These are phyloP conservation scores for Melastoma malabathricum DNA, from an alignment of 345 rosid species.

Conservation along the genomic window DNA sequence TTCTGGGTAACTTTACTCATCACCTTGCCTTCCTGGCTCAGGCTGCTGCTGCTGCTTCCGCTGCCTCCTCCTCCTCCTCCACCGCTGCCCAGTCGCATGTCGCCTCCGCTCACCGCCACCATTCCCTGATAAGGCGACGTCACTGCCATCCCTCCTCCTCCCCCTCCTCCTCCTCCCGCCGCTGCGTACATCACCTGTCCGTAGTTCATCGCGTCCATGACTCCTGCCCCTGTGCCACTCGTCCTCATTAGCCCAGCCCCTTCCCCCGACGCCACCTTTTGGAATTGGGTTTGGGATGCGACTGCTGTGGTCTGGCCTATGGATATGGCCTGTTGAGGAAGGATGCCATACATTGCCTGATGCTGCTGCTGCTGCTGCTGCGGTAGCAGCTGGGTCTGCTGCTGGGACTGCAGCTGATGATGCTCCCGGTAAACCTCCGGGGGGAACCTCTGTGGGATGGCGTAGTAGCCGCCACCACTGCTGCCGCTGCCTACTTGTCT, in stretches of 20 bases:
- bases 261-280: constrained; percentile 5
- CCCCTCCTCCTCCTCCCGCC: constrained; percentile 42
- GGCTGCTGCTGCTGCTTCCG: constrained; percentile 7
- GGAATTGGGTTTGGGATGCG: constrained; percentile 7
- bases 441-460: constrained; percentile 44
- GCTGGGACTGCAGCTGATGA: constrained; percentile 46
- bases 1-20: constrained; percentile 24
- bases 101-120: constrained; percentile 26
- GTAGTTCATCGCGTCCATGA: constrained; percentile 31
- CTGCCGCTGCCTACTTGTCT: constrained; percentile 37
- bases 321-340: too few species aligned
- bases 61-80: constrained; percentile 4
- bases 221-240: constrained; percentile 20
- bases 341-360: too few species aligned
- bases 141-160: constrained; percentile 29
- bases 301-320: constrained; percentile 2
- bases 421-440: constrained; percentile 69
- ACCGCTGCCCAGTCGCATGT: constrained; percentile 21
- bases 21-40: constrained; percentile 27
- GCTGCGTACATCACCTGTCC: constrained; percentile 46
- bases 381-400: constrained; percentile 21
- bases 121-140: constrained; percentile 40
- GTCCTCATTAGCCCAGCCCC: constrained; percentile 12
- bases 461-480: constrained; percentile 60
- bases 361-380: constrained; percentile 21